phyloP scores from a whole-genome alignment of 1,284 basidiomycete genomes.

The Gymnopus androsaceus region DNA sequence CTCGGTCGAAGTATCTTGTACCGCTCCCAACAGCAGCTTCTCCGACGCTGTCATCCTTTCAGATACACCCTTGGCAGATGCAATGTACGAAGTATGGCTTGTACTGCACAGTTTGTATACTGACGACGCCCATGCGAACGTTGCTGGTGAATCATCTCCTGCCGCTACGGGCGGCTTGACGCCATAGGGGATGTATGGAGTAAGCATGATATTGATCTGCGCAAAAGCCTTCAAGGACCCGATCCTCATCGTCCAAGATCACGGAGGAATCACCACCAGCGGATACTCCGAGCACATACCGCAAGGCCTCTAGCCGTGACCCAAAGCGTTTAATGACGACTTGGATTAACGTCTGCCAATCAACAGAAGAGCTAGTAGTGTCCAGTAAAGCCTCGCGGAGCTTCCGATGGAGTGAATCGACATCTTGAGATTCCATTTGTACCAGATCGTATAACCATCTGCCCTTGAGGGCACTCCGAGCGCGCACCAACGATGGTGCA shows the following conservation, averaged over 20 bases:
- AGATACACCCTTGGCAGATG: slow-evolving; percentile 5
- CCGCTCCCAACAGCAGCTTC: slow-evolving; percentile 31
- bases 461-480: slow-evolving; percentile 24
- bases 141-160: neutral
- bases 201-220: slow-evolving; percentile 37
- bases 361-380: slow-evolving; percentile 36
- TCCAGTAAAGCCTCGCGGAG: slow-evolving; percentile 26
- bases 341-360: slow-evolving; percentile 45
- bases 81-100: slow-evolving; percentile 35
- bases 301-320: slow-evolving; percentile 42
- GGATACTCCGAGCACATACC: slow-evolving; percentile 31
- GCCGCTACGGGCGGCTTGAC: slow-evolving; percentile 15
- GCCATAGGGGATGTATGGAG: slow-evolving; percentile 32
- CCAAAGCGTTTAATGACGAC: slow-evolving; percentile 45
- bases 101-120: slow-evolving; percentile 36
- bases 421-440: slow-evolving; percentile 24
- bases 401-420: slow-evolving; percentile 21
- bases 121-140: slow-evolving; percentile 30
- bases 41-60: slow-evolving; percentile 37
- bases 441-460: slow-evolving; percentile 37
- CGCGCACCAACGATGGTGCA: slow-evolving; percentile 35
- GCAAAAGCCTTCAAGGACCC: slow-evolving; percentile 26
- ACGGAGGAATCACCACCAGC: slow-evolving; percentile 19
- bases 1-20: slow-evolving; percentile 40
- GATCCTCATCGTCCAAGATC: slow-evolving; percentile 12